Base-by-base conservation (phyloP, 2,329 filamentous ascomycete genomes). In the Pseudocercospora vitis region DNA sequence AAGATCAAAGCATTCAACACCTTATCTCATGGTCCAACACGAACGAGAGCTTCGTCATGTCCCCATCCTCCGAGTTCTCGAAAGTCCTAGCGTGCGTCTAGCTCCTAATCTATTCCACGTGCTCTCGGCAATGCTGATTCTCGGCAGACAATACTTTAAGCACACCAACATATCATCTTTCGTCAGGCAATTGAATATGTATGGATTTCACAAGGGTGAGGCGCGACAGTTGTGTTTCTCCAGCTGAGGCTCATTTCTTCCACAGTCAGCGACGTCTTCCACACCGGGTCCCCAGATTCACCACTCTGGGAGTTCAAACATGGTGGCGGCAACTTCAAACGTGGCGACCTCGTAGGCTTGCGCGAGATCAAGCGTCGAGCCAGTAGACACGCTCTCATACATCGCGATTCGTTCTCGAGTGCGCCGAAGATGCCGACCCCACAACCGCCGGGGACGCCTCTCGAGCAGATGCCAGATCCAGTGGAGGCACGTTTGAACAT, bases 91-190 rank as follows among this genome's bases (percentile, higher is more conserved):
- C 94, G 92, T 96, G 82, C 73, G 88, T 85, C 40, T 56, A 56
- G 60, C 62, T 64, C 63, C 62, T 53, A 9, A 5, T 3, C n/a
- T 58, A 68, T 52, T 39, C 26, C 14, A 31, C 21, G 5, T 14
- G 24, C 23, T 29, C 21, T 42, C 37, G 12, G 23, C 19, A 40
- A 44, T 18, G 48, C 63, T 64, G 31, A 65, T 49, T 31, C 32
- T 47, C 12, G 35, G 42, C 65, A 96, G 92, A 50, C 91, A 95
- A 83, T 99, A 99, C 71, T 99, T 99, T 73, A 99, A 99, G 69
- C 94, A 99, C 71, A 99, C 92, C 63, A 99, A 99, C 69, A 96
- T 97, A 57, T 97, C 94, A 8, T 97, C 94, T 1, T 99, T 99
- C 71, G 94, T 99, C 46, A 85, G 94, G 45, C 94, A 99, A 74